Evolutionary conservation across 106 monocot genomes (phyloP).

Genomic region (Dioscorea zingiberensis): DNA sequence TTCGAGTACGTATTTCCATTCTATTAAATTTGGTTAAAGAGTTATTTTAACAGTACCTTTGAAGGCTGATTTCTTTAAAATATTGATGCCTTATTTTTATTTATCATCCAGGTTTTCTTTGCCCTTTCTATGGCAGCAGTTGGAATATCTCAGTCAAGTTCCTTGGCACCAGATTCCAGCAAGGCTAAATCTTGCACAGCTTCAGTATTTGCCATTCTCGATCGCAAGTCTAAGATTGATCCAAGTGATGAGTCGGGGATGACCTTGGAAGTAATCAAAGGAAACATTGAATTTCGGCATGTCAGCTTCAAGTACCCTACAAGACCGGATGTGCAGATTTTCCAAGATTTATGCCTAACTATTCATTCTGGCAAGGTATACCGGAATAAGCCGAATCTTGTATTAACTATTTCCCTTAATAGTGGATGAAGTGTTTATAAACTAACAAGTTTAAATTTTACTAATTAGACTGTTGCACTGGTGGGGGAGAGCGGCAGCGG

Average conservation of each 20-base stretch:
- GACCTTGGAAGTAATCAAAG: constrained; percentile 27
- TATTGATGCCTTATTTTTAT: background rate
- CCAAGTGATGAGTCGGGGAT: constrained; percentile 38
- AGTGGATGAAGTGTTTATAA: background rate
- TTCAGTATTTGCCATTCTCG: constrained; percentile 50
- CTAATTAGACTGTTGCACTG: constrained; percentile 11
- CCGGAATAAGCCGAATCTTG: no score
- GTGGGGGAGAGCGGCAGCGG: constrained; percentile 21
- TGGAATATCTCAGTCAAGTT: constrained; percentile 47
- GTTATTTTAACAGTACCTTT: no score
- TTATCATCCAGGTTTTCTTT: constrained; percentile 36
- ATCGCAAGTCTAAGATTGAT: constrained; percentile 46
- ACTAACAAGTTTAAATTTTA: background rate
- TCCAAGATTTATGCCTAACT: constrained; percentile 38
- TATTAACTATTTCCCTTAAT: no score
- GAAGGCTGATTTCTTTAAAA: no score
- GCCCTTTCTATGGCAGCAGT: constrained; percentile 45
- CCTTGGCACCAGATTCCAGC: constrained; percentile 34
- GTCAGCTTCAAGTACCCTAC: constrained; percentile 51
- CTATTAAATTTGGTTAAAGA: no score
- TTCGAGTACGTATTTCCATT: constrained; percentile 25
- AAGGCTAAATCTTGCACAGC: constrained; percentile 43
- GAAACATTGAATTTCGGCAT: constrained; percentile 42
- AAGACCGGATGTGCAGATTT: constrained; percentile 47
- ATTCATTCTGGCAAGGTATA: constrained; percentile 42